Evolutionary conservation across 441 rosid species (phyloP), one percentile per base, ranked within the genome.

Genomic region (Aleurites moluccanus): DNA sequence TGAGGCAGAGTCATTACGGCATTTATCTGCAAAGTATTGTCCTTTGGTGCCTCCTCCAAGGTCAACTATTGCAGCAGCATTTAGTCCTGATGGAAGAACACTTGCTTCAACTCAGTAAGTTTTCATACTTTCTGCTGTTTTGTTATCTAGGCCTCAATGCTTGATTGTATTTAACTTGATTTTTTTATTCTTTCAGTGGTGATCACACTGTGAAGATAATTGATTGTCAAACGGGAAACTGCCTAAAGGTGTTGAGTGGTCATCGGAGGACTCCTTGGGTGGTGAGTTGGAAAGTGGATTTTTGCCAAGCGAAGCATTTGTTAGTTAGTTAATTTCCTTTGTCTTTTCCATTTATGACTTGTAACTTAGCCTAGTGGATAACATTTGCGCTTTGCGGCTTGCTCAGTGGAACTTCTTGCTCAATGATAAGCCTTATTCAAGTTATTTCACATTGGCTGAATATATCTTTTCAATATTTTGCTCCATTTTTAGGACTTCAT

Each of bases 251-350:
- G 62, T 81, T 94, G 82, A 84, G 73, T 53, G 97, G 98, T 79
- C 98, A 94, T 82, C 83, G 89, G 72, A 85, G 95, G 80, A 94
- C 97, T 30, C 98, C 97, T 16, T 94, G 97, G 98, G 98, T 94
- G 94, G 98, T 94, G 84, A 88, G 97, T 84, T 74, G 66, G 70
- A 47, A 53, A 40, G 65, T 56, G 14, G 53, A 79, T 47, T 66
- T n/a, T 74, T 30, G 49, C 42, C 20, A 21, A 38, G 59, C 61
- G 4, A 49, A 57, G 47, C 50, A 7, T 60, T 47, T n/a, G 27
- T 28, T 55, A 75, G 67, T 49, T 61, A 45, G 38, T 55, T 52
- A 60, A 33, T 60, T 75, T 68, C 25, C 50, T 20, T 30, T 8
- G 55, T 27, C 5, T 3, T 50, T 61, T 30, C 15, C 5, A 18